Evolutionary conservation across 2,329 filamentous ascomycete genomes (phyloP), one percentile per base, ranked within the genome.

Genomic region (Harringtonia lauricola): DNA sequence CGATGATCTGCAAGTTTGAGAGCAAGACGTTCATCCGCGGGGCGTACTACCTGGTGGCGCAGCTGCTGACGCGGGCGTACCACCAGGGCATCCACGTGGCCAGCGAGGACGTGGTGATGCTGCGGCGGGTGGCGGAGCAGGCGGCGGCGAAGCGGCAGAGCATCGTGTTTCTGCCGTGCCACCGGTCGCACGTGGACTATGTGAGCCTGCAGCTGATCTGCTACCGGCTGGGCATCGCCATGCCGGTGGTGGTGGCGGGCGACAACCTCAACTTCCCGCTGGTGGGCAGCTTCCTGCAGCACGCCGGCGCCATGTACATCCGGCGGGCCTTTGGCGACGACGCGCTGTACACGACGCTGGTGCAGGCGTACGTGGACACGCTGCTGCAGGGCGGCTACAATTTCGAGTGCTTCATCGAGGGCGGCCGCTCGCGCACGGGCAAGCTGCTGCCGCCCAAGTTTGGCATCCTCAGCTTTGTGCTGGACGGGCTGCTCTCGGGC

Each of bases 1-100:
- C 83, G 50, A 96, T 98, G 92, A 95, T 98, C 49, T 96, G 90
- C 74, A 98, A 98, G 65, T 90, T 96, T 73, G 92, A 98, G 63
- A 94, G 83, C 69, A 94, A 89, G 59, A 70, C 77, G 2, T 96
- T 96, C 57, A 95, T 98, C 53, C 72, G 92, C 39, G 79, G 86
- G 21, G 90, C 92, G 38, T 96, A 96, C 60, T 98, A 95, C 59
- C 59, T 95, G 33, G 72, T 71, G 39, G 94, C 89, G 1, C 90
- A 96, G 63, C 71, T 96, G 38, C 69, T 96, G 49, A 94, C 90
- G 5, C 71, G 92, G 48, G 90, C 92, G 7, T 98, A 98, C 60
- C 88, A 96, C 57, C 90, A 96, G 66, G 92, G 86, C 10, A 95
- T 98, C 42, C 92, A 98, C 60, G 88, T 96, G 24, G 94, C 86